Evolutionary conservation across 164 flowering plant species (phyloP).

Genomic region (Stephania yunnanensis): DNA sequence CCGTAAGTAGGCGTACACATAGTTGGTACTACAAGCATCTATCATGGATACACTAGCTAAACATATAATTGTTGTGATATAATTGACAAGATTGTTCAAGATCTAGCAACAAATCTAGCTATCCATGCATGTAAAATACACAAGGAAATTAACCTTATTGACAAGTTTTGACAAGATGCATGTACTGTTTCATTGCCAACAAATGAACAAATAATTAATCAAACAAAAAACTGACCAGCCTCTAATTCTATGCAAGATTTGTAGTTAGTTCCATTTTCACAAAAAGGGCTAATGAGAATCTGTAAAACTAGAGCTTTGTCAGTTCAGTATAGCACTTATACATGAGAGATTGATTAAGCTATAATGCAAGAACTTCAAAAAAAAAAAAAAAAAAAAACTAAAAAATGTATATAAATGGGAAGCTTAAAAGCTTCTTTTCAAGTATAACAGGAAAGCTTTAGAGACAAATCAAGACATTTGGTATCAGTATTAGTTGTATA

Average conservation of each 20-base stretch:
- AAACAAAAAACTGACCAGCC: neutral
- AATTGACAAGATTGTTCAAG: too few species aligned
- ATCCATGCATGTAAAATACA: too few species aligned
- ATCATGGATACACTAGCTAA: too few species aligned
- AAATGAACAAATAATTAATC: neutral
- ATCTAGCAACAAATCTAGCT: too few species aligned
- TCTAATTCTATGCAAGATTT: neutral
- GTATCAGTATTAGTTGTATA: neutral
- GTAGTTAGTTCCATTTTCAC: slow-evolving; percentile 2
- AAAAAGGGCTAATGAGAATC: neutral
- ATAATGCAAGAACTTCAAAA: too few species aligned
- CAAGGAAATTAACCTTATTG: too few species aligned
- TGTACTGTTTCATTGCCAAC: neutral
- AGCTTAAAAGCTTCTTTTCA: neutral
- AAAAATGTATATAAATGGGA: neutral
- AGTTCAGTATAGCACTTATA: neutral
- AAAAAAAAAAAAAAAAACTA: neutral
- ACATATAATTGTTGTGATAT: too few species aligned
- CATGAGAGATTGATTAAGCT: neutral
- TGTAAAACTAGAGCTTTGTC: neutral
- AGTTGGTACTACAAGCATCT: too few species aligned
- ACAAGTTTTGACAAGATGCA: neutral
- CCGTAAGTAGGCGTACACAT: too few species aligned
- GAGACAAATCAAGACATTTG: slow-evolving; percentile 2
- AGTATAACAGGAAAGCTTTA: slow-evolving; percentile 1